Conservation (phyloP, 2,329 filamentous ascomycete species). For the Aspergillus latus region DNA sequence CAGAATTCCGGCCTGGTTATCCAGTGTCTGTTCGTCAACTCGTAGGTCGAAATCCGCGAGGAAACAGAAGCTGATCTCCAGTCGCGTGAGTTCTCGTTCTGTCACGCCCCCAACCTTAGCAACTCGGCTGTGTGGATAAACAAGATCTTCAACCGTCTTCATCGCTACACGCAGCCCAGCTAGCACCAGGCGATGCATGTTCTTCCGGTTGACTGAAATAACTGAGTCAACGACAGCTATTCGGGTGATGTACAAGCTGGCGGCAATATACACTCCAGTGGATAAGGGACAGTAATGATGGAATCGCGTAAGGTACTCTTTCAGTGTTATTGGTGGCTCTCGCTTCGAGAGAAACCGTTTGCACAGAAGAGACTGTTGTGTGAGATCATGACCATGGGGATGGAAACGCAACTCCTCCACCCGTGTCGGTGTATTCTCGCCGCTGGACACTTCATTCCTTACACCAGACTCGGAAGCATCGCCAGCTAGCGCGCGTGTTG, state of each 20-base stretch:
- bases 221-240: conserved; percentile 74
- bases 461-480: conserved; percentile 54
- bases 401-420: conserved; percentile 41
- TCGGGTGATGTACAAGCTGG: conserved; percentile 81
- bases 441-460: conserved; percentile 32
- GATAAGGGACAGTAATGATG: conserved; percentile 93
- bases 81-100: conserved; percentile 72
- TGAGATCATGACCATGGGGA: conserved; percentile 64
- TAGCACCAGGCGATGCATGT: conserved; percentile 81
- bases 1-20: conserved; percentile 49
- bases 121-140: conserved; percentile 79
- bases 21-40: conserved; percentile 59
- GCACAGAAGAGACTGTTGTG: conserved; percentile 82
- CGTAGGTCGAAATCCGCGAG: conserved; percentile 79
- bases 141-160: conserved; percentile 92
- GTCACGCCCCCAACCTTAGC: conserved; percentile 86
- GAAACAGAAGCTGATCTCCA: conserved; percentile 90
- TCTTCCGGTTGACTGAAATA: conserved; percentile 77
- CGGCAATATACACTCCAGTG: conserved; percentile 87
- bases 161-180: conserved; percentile 83
- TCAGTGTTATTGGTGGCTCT: conserved; percentile 76
- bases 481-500: conserved; percentile 34
- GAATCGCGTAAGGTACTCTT: conserved; percentile 81
- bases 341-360: conserved; percentile 91
- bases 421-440: conserved; percentile 24